These are phyloP conservation scores for Neurospora sp. DNA, from an alignment of 495 filamentous ascomycete species.

Conservation along the genomic window DNA sequence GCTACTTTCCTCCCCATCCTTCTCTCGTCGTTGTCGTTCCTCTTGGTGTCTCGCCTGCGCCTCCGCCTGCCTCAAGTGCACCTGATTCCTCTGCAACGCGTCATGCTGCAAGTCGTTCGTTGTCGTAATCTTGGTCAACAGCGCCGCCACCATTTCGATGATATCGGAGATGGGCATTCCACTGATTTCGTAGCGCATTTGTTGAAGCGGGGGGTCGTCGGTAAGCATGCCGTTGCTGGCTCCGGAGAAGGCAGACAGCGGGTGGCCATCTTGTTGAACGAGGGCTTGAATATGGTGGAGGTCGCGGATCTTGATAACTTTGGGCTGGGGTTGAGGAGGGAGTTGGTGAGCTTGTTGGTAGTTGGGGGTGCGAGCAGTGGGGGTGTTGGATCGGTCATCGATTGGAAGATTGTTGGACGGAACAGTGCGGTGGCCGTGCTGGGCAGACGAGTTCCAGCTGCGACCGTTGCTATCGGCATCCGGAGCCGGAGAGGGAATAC, in stretches of 20 bases:
- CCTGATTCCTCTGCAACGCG: conserved; percentile 37
- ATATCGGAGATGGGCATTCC: conserved; percentile 96
- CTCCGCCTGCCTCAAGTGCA: conserved; percentile 37
- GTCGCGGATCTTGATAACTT: conserved; percentile 59
- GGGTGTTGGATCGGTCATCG: conserved; percentile 8
- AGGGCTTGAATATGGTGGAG: conserved; percentile 85
- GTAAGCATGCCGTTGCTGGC: conserved; percentile 34
- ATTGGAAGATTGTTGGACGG: not conserved
- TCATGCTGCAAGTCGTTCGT: conserved; percentile 95
- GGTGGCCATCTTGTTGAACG: conserved; percentile 55
- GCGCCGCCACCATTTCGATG: conserved; percentile 99
- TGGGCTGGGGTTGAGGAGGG: not conserved
- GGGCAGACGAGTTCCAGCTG: not conserved
- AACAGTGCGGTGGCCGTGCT: not conserved
- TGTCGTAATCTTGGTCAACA: conserved; percentile 94
- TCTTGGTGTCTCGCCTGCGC: conserved; percentile 30
- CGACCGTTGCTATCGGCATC: conserved; percentile 11
- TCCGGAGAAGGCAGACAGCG: conserved; percentile 21
- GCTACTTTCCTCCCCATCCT: not conserved
- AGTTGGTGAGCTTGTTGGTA: not conserved
- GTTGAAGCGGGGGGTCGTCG: conserved; percentile 37
- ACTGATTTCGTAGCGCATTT: conserved; percentile 84
- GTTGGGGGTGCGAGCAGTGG: not conserved
- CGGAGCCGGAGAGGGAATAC: conserved; percentile 56
- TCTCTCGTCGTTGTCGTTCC: not conserved